phyloP scores from a whole-genome alignment of 768 basidiomycete genomes.

The Leccinum ochraceum region DNA sequence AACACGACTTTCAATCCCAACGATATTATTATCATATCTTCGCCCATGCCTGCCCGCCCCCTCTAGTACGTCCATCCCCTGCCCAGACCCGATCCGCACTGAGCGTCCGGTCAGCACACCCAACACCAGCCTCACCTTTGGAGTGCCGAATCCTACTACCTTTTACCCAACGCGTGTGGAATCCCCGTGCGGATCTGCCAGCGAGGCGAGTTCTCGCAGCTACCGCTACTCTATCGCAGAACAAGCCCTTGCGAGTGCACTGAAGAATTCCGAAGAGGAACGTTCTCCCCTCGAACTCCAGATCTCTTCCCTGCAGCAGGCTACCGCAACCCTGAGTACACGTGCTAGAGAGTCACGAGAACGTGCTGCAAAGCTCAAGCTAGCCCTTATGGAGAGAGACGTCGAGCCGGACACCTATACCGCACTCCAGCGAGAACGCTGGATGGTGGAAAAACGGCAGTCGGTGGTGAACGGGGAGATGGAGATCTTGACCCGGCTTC shows the following conservation, averaged over 20 bases:
- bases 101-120: conserved; percentile 24
- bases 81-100: conserved; percentile 15
- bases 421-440: conserved; percentile 46
- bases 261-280: conserved; percentile 37
- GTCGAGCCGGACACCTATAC: conserved; percentile 39
- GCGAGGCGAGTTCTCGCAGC: conserved; percentile 31
- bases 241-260: conserved; percentile 39
- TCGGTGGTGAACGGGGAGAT: conserved; percentile 38
- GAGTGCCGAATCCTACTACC: conserved; percentile 18
- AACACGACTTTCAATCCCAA: conserved; percentile 16
- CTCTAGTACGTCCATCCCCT: conserved; percentile 24
- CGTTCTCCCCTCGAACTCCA: conserved; percentile 45
- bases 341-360: conserved; percentile 49
- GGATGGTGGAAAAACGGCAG: conserved; percentile 51
- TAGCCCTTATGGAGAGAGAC: conserved; percentile 39
- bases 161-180: conserved; percentile 7
- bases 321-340: conserved; percentile 42
- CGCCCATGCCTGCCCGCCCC: conserved; percentile 5
- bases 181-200: conserved; percentile 30
- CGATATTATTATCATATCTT: neutral
- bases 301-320: conserved; percentile 46
- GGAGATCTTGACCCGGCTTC: conserved; percentile 37
- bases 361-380: conserved; percentile 41
- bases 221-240: conserved; percentile 49
- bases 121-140: conserved; percentile 18